Conservation (phyloP, 331 rosid species). For the Acacia pycnantha region DNA sequence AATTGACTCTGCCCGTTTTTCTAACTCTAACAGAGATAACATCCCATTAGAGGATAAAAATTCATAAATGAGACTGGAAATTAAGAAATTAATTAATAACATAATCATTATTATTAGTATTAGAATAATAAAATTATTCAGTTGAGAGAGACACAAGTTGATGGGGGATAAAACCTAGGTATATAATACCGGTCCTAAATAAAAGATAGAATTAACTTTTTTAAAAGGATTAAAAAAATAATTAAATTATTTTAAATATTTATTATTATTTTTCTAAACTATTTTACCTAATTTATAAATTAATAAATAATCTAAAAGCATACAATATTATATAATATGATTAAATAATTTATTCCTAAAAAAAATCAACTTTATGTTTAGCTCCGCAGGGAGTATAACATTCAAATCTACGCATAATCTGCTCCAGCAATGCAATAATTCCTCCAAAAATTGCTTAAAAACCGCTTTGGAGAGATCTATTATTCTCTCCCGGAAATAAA, state of each 20-base stretch:
- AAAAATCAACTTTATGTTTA: too few relatives aligned
- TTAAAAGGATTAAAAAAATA: too few relatives aligned
- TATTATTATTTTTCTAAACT: too few relatives aligned
- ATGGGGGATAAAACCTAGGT: too few relatives aligned
- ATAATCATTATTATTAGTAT: slow-evolving; percentile 34
- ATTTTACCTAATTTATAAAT: too few relatives aligned
- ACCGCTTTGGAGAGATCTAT: slow-evolving; percentile 55
- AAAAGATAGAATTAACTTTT: too few relatives aligned
- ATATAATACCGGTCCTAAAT: too few relatives aligned
- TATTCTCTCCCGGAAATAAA: slow-evolving; percentile 25
- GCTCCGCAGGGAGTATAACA: not conserved
- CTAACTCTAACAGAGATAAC: slow-evolving; percentile 60
- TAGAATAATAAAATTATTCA: slow-evolving; percentile 27
- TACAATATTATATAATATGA: too few relatives aligned
- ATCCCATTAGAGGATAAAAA: slow-evolving; percentile 41
- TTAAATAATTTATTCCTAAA: too few relatives aligned
- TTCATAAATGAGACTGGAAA: not conserved
- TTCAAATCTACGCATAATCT: slow-evolving; percentile 81
- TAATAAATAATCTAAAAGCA: too few relatives aligned
- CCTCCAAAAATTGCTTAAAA: slow-evolving; percentile 51
- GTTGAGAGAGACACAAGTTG: slow-evolving; percentile 38
- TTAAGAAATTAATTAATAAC: slow-evolving; percentile 7
- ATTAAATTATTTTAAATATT: too few relatives aligned
- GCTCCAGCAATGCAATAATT: slow-evolving; percentile 98
- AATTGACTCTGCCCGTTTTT: not conserved